Evolutionary conservation across 768 basidiomycete species (phyloP), one percentile per base, ranked within the genome.

Genomic region (Rhizopogon sp.): DNA sequence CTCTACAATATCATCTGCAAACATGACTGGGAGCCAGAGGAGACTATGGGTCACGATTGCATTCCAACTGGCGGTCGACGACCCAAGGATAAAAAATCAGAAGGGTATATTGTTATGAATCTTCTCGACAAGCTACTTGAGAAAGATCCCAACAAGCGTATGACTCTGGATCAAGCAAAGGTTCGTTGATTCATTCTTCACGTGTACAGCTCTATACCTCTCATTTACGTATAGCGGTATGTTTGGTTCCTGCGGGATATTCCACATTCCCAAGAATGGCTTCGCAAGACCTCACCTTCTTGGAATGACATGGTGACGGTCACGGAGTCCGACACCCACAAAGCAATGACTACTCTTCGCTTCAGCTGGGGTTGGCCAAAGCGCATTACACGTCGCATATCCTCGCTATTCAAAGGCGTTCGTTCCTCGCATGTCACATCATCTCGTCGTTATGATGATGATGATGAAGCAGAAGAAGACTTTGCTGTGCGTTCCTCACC

Each of bases 161-260:
- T 96, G 50, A 87, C 83, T 17, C 78, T 98, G 42, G 80, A 84
- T 29, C 79, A 90, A 61, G 83, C 93, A 62, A 98, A 96, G 82
- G 95, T 87, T 64, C 58, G 75, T 62, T 25, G 7, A 39, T 41
- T 52, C 75, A 50, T 6, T 31, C 37, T 51, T 25, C 8, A 10
- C 1, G 33, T 6, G 16, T 49, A 3, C 55, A 40, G 13, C 45
- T 39, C 35, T n/a, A 22, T 35, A 40, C 28, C 37, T 39, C 50
- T 55, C n/a, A 69, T 28, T 44, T n/a, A 33, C 52, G 5, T 29
- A 7, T 68, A 87, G 87, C 72, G 69, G 37, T 76, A 81, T 63
- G 70, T 74, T 9, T 93, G 89, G 88, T 79, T 92, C 57, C 68
- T 83, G 28, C 75, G 73, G 31, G 93, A 88, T 65, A 74, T 95